Evolutionary conservation across 2,329 filamentous ascomycete species (phyloP), one percentile per base, ranked within the genome.

Genomic region (Calonectria ilicicola): DNA sequence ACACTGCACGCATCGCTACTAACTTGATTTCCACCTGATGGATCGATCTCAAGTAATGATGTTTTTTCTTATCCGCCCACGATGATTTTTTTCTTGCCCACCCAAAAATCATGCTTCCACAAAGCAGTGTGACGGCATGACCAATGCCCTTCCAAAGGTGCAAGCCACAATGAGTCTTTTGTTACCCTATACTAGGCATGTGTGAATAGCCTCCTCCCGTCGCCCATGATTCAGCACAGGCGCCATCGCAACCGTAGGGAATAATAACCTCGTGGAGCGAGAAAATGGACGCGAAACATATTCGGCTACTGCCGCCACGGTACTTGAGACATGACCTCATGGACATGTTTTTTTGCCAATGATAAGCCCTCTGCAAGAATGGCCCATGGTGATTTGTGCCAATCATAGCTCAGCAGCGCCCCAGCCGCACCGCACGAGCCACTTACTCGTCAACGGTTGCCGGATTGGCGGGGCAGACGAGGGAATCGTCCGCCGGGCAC

Each of bases 401-500:
- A 79, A 79, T 79, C 77, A 79, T 27, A 65, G 32, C 32, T 38
- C 40, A 56, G 40, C n/a, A 35, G 17, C 53, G 51, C 27, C 53
- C 53, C n/a, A n/a, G n/a, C n/a, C n/a, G n/a, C n/a, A n/a, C n/a
- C n/a, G n/a, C n/a, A n/a, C n/a, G n/a, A n/a, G n/a, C n/a, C 73
- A 72, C 68, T 49, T 58, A 27, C 53, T 72, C 64, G 69, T 51
- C 65, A 72, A 75, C 67, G 65, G 71, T 29, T 46, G 26, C 26
- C 47, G 29, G 27, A 27, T 42, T 71, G 76, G 77, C 76, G 74
- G 72, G 67, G 72, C 72, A 44, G 29, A 23, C 15, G 76, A 72
- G 70, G 65, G 63, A 68, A 72, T 53, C 73, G 73, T 46, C 77
- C 73, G 66, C n/a, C n/a, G 75, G 71, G 75, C 65, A 72, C 70